Base-by-base conservation (phyloP, 495 filamentous ascomycete species). In the Cercophora sp. region DNA sequence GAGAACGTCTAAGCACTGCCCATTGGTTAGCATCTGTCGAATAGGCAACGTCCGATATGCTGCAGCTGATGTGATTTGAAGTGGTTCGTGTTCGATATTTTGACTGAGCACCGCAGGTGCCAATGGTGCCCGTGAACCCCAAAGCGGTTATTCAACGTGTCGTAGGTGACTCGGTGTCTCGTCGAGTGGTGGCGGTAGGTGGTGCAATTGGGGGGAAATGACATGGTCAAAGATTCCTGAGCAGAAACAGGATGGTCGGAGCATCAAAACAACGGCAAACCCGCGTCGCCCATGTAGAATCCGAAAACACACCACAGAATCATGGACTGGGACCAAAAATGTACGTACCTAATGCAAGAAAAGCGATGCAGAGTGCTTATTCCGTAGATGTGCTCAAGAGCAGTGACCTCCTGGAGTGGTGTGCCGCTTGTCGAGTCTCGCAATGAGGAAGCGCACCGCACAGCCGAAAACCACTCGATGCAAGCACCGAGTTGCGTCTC, bases 341-440 rank as follows among this genome's bases (percentile, higher is more conserved):
- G 26, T 53, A 68, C 65, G 34, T 51, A 68, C 60, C 63, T 63
- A 45, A 50, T 55, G 34, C 36, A 52, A 56, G 34, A 26, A 64
- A n/a, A 60, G 39, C 43, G 42, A 51, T 34, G 43, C 46, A 35
- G 41, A 39, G 32, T 34, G 25, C 26, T 37, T 49, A 57, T 59
- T 56, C 40, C 52, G 53, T 54, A 37, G 51, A 34, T 40, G 46
- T 57, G 52, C 37, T 6, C 29, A 13, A 32, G 29, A 32, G n/a
- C n/a, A n/a, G n/a, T 48, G 39, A 44, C 23, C 24, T 44, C 32
- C 32, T 41, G 59, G 50, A 25, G 11, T 15, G 11, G 11, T 22
- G 22, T 13, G 40, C 15, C 18, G 40, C 13, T 8, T 5, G 15
- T 5, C 13, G 3, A 6, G 3, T n/a, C 40, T 26, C 32, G 51